phyloP scores from a whole-genome alignment of 2,329 filamentous ascomycete genomes.

The Botrytis byssoidea region DNA sequence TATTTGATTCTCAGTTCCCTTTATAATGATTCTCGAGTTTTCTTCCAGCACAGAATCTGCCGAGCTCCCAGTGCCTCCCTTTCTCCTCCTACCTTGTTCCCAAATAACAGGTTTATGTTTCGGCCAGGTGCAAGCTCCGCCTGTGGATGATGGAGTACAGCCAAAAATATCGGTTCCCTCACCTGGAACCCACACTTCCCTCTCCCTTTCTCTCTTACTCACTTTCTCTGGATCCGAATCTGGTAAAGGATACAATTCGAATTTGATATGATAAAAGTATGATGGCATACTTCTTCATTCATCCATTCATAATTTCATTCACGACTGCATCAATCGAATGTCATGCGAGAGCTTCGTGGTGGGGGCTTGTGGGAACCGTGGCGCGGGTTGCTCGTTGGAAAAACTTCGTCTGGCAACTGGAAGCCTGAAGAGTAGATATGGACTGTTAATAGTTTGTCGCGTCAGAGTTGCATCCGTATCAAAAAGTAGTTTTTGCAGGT shows the following conservation, averaged over 20 bases:
- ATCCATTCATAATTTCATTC: constrained; percentile 9
- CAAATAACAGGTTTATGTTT: constrained; percentile 25
- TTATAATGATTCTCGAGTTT: constrained; percentile 24
- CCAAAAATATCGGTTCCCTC: constrained; percentile 47
- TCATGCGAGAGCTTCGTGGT: not conserved
- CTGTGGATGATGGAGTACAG: not conserved
- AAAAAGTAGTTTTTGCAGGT: not conserved
- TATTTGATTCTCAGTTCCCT: not conserved
- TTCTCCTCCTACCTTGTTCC: not conserved
- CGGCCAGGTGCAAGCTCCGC: constrained; percentile 27
- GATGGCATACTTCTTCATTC: constrained; percentile 35
- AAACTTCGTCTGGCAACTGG: not conserved
- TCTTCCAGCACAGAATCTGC: not conserved
- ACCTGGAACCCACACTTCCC: constrained; percentile 51
- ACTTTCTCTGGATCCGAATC: constrained; percentile 13
- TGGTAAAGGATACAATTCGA: constrained; percentile 56
- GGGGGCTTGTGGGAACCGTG: not conserved
- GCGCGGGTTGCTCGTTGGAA: not conserved
- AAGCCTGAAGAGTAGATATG: not conserved
- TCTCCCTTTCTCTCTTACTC: constrained; percentile 18
- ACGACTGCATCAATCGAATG: not conserved
- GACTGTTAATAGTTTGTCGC: not conserved
- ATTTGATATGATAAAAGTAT: constrained; percentile 65
- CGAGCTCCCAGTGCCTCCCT: not conserved
- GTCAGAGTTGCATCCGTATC: not conserved